Base-by-base conservation (phyloP, 768 basidiomycete genomes). In the Ramaria sp. region DNA sequence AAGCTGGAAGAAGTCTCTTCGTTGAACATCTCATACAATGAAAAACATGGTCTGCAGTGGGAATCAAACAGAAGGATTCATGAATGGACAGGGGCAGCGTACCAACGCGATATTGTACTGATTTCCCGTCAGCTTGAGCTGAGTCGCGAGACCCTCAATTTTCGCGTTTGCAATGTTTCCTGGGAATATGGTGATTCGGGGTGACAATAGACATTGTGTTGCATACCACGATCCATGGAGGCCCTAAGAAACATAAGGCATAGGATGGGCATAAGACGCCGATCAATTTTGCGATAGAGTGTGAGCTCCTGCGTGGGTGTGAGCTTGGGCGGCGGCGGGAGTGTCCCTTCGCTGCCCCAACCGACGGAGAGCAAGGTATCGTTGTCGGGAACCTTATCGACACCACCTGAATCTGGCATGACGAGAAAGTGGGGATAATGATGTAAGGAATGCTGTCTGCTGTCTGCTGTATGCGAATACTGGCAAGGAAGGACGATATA, bases 261-360 rank as follows among this genome's bases (percentile, higher is more conserved):
- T 46, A 76, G 62, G 47, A 76, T 66, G 1, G 74, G 74, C 37
- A 24, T 39, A n/a, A 42, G 31, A 19, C 47, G 27, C 22, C 12
- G 33, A 60, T 85, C 83, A 20, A 84, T 71, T 67, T 82, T 84
- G 56, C 76, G 67, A 71, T 81, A 81, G 51, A 85, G 66, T 49
- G 65, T 74, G 57, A 67, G 73, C 69, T 84, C 80, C 57, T 82
- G 66, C 51, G 74, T 76, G 9, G 66, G 64, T 1, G 78, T 78
- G 22, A 81, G 61, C 13, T 27, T 38, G 22, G 64, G 60, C 4
- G 78, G 76, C 1, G 73, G 73, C 15, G 75, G 78, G 6, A 78
- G 73, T 1, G 62, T 64, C 2, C 71, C 68, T 31, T 79, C 77
- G 22, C 74, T 75, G 12, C 73, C 77, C 59, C 76, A 77, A 54